phyloP scores from a whole-genome alignment of 495 filamentous ascomycete species.

The Aspergillus bertholletiae region DNA sequence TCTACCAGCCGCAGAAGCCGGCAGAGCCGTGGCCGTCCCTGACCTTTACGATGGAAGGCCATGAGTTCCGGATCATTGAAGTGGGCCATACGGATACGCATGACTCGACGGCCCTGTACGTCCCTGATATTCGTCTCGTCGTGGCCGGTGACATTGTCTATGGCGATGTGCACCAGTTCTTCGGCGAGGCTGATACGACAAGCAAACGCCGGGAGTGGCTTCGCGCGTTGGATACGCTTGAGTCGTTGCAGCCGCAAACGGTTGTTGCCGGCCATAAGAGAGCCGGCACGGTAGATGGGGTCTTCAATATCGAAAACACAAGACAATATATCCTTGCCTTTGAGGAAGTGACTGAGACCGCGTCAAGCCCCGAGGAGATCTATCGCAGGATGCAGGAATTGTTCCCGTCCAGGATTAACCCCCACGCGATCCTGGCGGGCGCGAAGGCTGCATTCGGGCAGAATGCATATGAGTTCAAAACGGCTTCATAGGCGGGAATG shows the following conservation, averaged over 20 bases:
- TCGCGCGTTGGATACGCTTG: conserved; percentile 25
- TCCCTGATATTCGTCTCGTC: conserved; percentile 24
- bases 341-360: neutral
- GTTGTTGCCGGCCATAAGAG: conserved; percentile 32
- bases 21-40: neutral
- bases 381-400: neutral
- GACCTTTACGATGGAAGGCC: conserved; percentile 22
- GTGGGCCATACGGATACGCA: conserved; percentile 29
- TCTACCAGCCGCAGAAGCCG: conserved; percentile 7
- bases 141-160: conserved; percentile 35
- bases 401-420: neutral
- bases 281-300: conserved; percentile 19
- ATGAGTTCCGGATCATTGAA: conserved; percentile 20
- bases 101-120: conserved; percentile 25
- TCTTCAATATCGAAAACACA: conserved; percentile 20
- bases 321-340: conserved; percentile 21
- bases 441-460: neutral
- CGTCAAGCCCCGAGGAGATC: neutral
- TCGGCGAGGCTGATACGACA: conserved; percentile 24
- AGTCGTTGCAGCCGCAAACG: conserved; percentile 20
- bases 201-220: conserved; percentile 27
- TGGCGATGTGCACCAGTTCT: conserved; percentile 29
- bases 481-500: no score
- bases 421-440: neutral
- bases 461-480: neutral